phyloP scores from a whole-genome alignment of 495 filamentous ascomycete species.

The Penicillium bovifimosum region DNA sequence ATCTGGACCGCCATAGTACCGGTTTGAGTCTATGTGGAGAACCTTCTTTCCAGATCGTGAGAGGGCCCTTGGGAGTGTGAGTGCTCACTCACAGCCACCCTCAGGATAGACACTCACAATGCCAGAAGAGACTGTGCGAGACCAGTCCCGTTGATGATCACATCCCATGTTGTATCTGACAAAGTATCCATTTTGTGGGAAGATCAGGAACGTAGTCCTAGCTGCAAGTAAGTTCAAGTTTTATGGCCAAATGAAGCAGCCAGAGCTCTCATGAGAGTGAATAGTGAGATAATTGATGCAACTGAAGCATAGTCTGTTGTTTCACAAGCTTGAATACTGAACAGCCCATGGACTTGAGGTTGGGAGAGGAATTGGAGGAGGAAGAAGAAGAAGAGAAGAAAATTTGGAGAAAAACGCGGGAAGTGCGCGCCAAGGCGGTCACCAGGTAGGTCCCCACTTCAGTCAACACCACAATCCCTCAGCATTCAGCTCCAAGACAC shows the following conservation, averaged over 20 bases:
- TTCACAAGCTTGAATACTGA: not conserved
- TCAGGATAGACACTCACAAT: conserved; percentile 57
- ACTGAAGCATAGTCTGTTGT: conserved; percentile 4
- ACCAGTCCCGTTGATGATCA: conserved; percentile 85
- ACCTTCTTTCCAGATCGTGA: conserved; percentile 89
- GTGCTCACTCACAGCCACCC: conserved; percentile 41
- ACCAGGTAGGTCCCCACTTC: conserved; percentile 3
- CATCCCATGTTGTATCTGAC: conserved; percentile 80
- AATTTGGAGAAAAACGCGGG: conserved; percentile 6
- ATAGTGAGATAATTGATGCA: conserved; percentile 15
- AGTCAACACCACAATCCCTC: not conserved
- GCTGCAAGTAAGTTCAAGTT: conserved; percentile 25
- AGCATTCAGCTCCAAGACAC: too few relatives aligned
- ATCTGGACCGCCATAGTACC: conserved; percentile 81
- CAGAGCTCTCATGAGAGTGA: conserved; percentile 25
- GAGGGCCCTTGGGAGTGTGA: conserved; percentile 65
- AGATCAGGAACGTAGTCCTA: conserved; percentile 8
- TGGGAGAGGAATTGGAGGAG: not conserved
- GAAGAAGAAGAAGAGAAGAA: conserved; percentile 6
- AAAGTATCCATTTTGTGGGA: conserved; percentile 66
- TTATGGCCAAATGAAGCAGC: conserved; percentile 20
- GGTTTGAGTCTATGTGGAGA: conserved; percentile 81
- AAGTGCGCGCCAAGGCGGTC: conserved; percentile 7
- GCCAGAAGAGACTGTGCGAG: conserved; percentile 87
- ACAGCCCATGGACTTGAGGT: not conserved